These are phyloP conservation scores for Malus hybrid DNA, from an alignment of 331 rosid genomes.

Conservation along the genomic window DNA sequence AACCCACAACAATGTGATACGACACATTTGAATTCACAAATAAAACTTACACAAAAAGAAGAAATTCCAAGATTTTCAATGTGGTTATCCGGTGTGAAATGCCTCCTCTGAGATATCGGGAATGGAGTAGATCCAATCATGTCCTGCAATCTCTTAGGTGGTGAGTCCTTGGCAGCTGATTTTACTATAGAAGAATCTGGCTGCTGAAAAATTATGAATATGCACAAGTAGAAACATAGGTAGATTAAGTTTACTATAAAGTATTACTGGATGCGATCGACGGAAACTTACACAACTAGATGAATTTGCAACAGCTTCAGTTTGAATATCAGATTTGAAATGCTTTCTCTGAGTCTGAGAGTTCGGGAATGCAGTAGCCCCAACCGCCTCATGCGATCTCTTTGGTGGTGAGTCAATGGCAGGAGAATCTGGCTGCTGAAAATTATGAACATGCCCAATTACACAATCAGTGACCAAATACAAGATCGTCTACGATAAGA, in stretches of 20 bases:
- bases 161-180: slow-evolving; percentile 15
- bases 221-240: neutral
- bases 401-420: slow-evolving; percentile 18
- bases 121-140: slow-evolving; percentile 20
- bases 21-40: neutral
- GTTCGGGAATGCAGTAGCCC: slow-evolving; percentile 12
- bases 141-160: slow-evolving; percentile 20
- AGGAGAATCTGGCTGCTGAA: slow-evolving; percentile 46
- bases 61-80: slow-evolving; percentile 9
- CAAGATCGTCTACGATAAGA: neutral
- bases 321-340: slow-evolving; percentile 6
- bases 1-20: neutral
- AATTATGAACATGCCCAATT: neutral
- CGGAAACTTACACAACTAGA: slow-evolving; percentile 37
- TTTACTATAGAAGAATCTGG: slow-evolving; percentile 36
- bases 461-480: neutral
- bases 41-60: slow-evolving; percentile 37
- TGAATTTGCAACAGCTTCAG: slow-evolving; percentile 9
- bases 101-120: slow-evolving; percentile 18
- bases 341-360: slow-evolving; percentile 15
- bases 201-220: slow-evolving; percentile 36
- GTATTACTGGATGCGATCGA: neutral
- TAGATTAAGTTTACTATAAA: neutral
- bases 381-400: slow-evolving; percentile 20
- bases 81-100: slow-evolving; percentile 7